Base-by-base conservation (phyloP, 768 basidiomycete genomes). In the Rhodotorula toruloides region DNA sequence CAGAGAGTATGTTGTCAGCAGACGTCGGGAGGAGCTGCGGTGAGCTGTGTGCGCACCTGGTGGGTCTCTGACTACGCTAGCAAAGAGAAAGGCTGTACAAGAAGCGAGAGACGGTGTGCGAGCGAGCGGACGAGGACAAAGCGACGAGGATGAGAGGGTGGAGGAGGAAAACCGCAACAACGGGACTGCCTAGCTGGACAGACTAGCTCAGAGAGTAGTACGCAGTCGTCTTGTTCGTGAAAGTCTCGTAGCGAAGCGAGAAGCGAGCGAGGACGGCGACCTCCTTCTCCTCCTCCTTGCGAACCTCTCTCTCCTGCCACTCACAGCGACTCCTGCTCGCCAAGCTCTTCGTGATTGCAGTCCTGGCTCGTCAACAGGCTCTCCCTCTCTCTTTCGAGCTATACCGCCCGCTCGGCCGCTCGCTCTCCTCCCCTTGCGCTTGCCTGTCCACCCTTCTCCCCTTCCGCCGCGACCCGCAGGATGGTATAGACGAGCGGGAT, bases 371-470 rank as follows among this genome's bases (percentile, higher is more conserved):
- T 7, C 49, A 50, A 34, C 11, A 46, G 37, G 27, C 67, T 19
- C 31, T 65, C 16, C 63, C 60, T 11, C 63, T 70, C 37, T 39
- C 13, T 13, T 65, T 61, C 52, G 2, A 4, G 9, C 57, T 70
- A 14, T 3, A 52, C 14, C 55, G 50, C 44, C 47, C 63, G 0
- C 40, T 58, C 39, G 16, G 17, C 12, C 19, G 49, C 40, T 27
- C 14, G 1, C 56, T 49, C 13, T 49, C 49, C 3, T 56, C 60
- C 3, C 55, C 63, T 1, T 43, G 27, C 39, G 36, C 63, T 21
- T 25, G 19, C 31, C 48, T 68, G 29, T 27, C 34, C 17, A 36
- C 48, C 8, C 10, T 22, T 17, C 62, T 68, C 29, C 58, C 62
- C 1, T 7, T 64, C 22, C 54, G 12, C 9, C 52, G 42, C 9